Conservation (phyloP, 202 grass and related monocot genomes). For the Musa balbisiana region DNA sequence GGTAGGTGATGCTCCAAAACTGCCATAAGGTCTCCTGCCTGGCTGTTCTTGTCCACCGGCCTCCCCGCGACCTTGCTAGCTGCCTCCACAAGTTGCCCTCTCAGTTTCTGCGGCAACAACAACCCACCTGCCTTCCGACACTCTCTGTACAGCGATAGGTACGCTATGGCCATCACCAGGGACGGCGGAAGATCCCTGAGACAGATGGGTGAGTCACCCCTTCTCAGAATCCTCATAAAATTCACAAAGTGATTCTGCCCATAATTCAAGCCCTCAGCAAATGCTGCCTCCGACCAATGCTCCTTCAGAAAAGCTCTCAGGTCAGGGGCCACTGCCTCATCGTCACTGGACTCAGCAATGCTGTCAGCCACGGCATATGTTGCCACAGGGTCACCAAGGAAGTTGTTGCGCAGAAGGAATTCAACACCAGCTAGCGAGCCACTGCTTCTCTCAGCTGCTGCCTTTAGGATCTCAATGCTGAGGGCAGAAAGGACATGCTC, state of each 20-base stretch:
- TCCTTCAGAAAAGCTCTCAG: slow-evolving; percentile 58
- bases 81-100: slow-evolving; percentile 89
- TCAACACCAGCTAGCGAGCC: slow-evolving; percentile 28
- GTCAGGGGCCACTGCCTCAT: slow-evolving; percentile 32
- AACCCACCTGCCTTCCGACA: slow-evolving; percentile 47
- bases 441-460: slow-evolving; percentile 75
- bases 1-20: slow-evolving; percentile 88
- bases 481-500: slow-evolving; percentile 71
- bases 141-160: slow-evolving; percentile 78
- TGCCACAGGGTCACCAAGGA: slow-evolving; percentile 43
- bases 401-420: slow-evolving; percentile 37
- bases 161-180: slow-evolving; percentile 74
- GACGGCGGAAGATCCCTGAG: slow-evolving; percentile 51
- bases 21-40: slow-evolving; percentile 58
- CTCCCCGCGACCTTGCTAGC: slow-evolving; percentile 46
- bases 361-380: slow-evolving; percentile 59
- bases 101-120: slow-evolving; percentile 74
- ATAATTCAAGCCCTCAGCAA: slow-evolving; percentile 33
- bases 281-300: slow-evolving; percentile 63
- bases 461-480: slow-evolving; percentile 85
- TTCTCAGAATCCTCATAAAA: slow-evolving; percentile 47
- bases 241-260: slow-evolving; percentile 56
- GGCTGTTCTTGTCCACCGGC: slow-evolving; percentile 40
- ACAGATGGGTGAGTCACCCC: slow-evolving; percentile 41
- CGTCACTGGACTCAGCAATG: slow-evolving; percentile 26